These are phyloP conservation scores for Quercus rubra DNA, from an alignment of 306 rosid species.

Conservation along the genomic window DNA sequence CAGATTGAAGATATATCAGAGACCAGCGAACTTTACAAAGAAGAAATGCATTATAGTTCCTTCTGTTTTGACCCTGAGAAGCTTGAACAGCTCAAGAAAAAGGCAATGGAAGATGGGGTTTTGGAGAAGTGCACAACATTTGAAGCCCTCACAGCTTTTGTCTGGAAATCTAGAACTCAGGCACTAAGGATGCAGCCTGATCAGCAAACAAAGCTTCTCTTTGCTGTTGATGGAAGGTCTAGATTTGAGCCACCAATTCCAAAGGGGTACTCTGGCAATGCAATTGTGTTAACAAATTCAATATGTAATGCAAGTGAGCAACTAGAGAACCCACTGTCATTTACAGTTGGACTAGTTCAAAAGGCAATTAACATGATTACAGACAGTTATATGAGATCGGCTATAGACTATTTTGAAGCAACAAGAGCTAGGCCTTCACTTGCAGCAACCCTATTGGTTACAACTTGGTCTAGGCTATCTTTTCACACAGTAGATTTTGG, in stretches of 20 bases:
- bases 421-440: conserved; percentile 77
- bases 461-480: conserved; percentile 71
- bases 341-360: conserved; percentile 42
- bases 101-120: conserved; percentile 51
- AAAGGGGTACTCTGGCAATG: conserved; percentile 69
- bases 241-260: conserved; percentile 69
- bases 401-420: conserved; percentile 69
- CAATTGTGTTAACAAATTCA: conserved; percentile 61
- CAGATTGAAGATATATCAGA: conserved; percentile 67
- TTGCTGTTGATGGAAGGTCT: conserved; percentile 73
- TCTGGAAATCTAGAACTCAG: conserved; percentile 73
- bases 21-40: conserved; percentile 41
- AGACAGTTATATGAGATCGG: conserved; percentile 70
- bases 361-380: conserved; percentile 58
- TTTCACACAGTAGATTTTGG: conserved; percentile 74
- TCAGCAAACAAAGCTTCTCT: conserved; percentile 70
- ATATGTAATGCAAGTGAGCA: conserved; percentile 54
- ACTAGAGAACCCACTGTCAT: conserved; percentile 48
- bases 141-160: conserved; percentile 73
- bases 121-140: conserved; percentile 55
- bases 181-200: conserved; percentile 60
- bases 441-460: conserved; percentile 62
- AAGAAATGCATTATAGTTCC: conserved; percentile 39
- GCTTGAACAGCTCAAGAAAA: conserved; percentile 54
- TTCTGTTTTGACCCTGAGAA: conserved; percentile 55